Evolutionary conservation across 345 rosid genomes (phyloP).

Genomic region (Erysimum cheiranthoides): DNA sequence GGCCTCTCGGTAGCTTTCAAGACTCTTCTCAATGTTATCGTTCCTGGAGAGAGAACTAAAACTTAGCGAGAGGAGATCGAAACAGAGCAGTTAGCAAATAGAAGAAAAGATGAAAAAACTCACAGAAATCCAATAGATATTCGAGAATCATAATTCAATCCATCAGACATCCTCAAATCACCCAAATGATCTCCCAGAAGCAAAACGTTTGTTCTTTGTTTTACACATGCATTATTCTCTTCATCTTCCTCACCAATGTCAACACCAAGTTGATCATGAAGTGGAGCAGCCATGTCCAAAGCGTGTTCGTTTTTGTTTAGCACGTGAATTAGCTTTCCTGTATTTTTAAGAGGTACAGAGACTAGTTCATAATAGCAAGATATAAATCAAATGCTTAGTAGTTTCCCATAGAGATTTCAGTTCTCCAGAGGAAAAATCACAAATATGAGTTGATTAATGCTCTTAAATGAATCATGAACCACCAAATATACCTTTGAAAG

Average conservation of each 20-base stretch:
- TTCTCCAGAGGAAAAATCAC: background rate
- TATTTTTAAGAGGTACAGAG: background rate
- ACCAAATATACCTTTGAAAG: constrained; percentile 73
- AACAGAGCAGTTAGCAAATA: constrained; percentile 13
- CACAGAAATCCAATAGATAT: constrained; percentile 85
- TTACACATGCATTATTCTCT: constrained; percentile 52
- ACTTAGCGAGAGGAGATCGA: constrained; percentile 6
- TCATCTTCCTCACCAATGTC: constrained; percentile 44
- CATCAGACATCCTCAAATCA: constrained; percentile 90
- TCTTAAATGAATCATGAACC: constrained; percentile 1
- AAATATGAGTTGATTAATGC: background rate
- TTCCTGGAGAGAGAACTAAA: constrained; percentile 59
- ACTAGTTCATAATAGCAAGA: constrained; percentile 22
- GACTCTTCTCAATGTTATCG: constrained; percentile 65
- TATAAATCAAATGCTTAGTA: background rate
- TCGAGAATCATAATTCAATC: constrained; percentile 73
- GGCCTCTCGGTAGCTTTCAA: constrained; percentile 64
- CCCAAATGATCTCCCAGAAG: constrained; percentile 92
- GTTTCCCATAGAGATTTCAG: background rate
- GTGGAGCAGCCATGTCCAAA: constrained; percentile 88
- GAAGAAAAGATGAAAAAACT: constrained; percentile 43
- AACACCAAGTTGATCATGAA: constrained; percentile 62
- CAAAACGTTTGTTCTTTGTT: constrained; percentile 75
- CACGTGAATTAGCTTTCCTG: constrained; percentile 85
- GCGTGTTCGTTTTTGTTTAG: constrained; percentile 91